These are phyloP conservation scores for Crinitomyces ghanaensis DNA, from an alignment of 805 yeast species.

Conservation along the genomic window DNA sequence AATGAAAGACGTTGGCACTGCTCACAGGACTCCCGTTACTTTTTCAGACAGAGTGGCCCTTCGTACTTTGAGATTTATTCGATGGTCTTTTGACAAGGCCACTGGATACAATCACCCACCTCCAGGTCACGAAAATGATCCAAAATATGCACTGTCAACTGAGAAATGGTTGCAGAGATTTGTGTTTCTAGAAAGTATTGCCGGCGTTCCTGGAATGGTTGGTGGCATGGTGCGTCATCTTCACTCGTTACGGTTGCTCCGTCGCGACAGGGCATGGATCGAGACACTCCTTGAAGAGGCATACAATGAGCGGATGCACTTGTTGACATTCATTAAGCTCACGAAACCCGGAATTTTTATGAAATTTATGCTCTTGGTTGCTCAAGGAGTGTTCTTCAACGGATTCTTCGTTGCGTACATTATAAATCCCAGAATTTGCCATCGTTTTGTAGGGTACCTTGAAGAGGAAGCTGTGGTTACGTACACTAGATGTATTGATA, in stretches of 20 bases:
- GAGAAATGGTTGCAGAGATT: slow-evolving; percentile 49
- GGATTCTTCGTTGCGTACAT: slow-evolving; percentile 50
- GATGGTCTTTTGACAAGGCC: slow-evolving; percentile 45
- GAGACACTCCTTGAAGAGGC: slow-evolving; percentile 67
- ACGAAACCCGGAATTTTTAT: slow-evolving; percentile 53
- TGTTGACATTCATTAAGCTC: slow-evolving; percentile 53
- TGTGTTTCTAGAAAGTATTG: slow-evolving; percentile 57
- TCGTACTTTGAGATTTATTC: slow-evolving; percentile 32
- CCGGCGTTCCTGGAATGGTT: slow-evolving; percentile 74
- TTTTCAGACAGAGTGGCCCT: slow-evolving; percentile 44
- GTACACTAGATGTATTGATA: slow-evolving; percentile 48
- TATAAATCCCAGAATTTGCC: slow-evolving; percentile 51
- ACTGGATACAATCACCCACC: slow-evolving; percentile 56
- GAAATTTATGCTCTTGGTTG: slow-evolving; percentile 41
- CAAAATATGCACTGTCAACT: slow-evolving; percentile 42
- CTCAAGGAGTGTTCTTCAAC: slow-evolving; percentile 64
- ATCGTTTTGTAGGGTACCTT: slow-evolving; percentile 64
- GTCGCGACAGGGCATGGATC: slow-evolving; percentile 63
- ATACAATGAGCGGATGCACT: slow-evolving; percentile 68
- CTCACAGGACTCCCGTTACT: slow-evolving; percentile 41
- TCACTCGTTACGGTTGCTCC: slow-evolving; percentile 47
- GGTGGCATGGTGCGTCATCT: slow-evolving; percentile 64
- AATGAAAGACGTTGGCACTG: slow-evolving; percentile 34
- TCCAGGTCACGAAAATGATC: slow-evolving; percentile 25
- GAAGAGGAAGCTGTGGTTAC: slow-evolving; percentile 71